Evolutionary conservation across 306 rosid genomes (phyloP).

Genomic region (Inga laurina): DNA sequence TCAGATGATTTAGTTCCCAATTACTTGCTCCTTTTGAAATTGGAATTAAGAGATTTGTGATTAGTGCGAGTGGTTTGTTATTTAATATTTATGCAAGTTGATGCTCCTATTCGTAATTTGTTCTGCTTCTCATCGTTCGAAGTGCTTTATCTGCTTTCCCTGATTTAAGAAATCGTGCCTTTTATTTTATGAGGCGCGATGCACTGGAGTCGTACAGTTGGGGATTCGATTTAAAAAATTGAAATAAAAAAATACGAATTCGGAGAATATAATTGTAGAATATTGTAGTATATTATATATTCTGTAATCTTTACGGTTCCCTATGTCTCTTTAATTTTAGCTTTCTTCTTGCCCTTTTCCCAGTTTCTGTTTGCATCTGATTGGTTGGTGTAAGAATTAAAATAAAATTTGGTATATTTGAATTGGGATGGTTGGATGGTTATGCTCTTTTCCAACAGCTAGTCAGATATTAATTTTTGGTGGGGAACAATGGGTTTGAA

Average conservation of each 20-base stretch:
- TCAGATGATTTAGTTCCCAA: not conserved
- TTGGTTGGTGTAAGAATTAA: conserved; percentile 24
- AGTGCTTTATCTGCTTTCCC: conserved; percentile 24
- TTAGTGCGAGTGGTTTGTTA: not conserved
- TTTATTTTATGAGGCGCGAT: conserved; percentile 19
- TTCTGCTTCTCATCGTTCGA: not conserved
- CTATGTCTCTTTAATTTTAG: not conserved
- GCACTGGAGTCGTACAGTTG: conserved; percentile 36
- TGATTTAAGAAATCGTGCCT: conserved; percentile 28
- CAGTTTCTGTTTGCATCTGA: conserved; percentile 13
- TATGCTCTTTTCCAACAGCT: not conserved
- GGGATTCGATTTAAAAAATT: conserved; percentile 22
- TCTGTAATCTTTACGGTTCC: not conserved
- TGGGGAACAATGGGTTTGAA: not conserved
- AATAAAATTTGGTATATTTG: not conserved
- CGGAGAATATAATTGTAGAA: not conserved
- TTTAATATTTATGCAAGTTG: not conserved
- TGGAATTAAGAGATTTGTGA: not conserved
- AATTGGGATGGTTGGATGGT: not conserved
- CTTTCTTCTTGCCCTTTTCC: not conserved
- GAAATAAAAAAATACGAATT: conserved; percentile 32
- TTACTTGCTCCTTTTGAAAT: not conserved
- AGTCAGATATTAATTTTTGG: not conserved
- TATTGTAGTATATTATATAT: not conserved
- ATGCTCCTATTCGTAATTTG: not conserved